Conservation (phyloP, 2,329 filamentous ascomycete genomes). For the Thelonectria discophora region DNA sequence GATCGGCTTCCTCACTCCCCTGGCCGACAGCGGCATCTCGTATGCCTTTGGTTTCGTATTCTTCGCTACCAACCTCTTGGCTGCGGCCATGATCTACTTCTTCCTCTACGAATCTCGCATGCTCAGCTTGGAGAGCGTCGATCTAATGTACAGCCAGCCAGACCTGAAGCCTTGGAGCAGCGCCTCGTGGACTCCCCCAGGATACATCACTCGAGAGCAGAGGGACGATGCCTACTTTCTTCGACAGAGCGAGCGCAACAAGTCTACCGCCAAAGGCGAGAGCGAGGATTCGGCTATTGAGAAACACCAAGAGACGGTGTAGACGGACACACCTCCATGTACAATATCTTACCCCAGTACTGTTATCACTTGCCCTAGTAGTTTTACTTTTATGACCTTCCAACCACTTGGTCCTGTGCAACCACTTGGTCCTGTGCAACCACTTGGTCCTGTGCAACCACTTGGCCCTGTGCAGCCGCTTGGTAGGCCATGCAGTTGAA, state of each 20-base stretch:
- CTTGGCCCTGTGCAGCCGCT: no score
- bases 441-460: background rate
- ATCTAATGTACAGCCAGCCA: slow-evolving; percentile 72
- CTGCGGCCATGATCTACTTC: slow-evolving; percentile 70
- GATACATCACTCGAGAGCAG: slow-evolving; percentile 53
- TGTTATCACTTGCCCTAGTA: background rate
- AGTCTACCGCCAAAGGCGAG: slow-evolving; percentile 10
- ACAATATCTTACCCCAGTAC: background rate
- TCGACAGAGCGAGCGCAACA: slow-evolving; percentile 23
- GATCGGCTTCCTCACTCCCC: slow-evolving; percentile 73
- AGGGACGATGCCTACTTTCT: slow-evolving; percentile 45
- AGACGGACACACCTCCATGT: background rate
- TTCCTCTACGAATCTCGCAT: slow-evolving; percentile 73
- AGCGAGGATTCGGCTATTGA: slow-evolving; percentile 36
- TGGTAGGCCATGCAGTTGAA: background rate
- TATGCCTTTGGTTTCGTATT: slow-evolving; percentile 74
- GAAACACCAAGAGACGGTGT: slow-evolving; percentile 7
- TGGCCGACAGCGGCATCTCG: slow-evolving; percentile 68
- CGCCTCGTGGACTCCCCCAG: slow-evolving; percentile 59
- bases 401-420: background rate
- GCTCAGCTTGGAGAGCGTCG: slow-evolving; percentile 75
- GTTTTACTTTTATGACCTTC: no score
- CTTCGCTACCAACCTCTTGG: slow-evolving; percentile 67
- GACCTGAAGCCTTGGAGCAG: slow-evolving; percentile 70
- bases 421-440: background rate